phyloP scores from a whole-genome alignment of 1,284 basidiomycete genomes.

The Grifola frondosa region DNA sequence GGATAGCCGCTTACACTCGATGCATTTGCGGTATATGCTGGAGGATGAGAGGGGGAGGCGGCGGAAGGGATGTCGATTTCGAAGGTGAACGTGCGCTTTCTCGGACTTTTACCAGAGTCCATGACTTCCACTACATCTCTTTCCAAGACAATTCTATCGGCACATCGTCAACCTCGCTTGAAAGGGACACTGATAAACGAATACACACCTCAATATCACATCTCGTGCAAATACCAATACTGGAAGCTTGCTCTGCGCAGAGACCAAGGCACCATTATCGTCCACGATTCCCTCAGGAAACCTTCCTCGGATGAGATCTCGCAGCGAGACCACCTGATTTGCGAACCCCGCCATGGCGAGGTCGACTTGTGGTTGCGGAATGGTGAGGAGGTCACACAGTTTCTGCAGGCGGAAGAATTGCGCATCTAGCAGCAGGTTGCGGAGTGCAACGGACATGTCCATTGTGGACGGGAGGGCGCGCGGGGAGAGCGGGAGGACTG shows the following conservation, averaged over 20 bases:
- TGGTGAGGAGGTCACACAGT: neutral
- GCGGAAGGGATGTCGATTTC: no score
- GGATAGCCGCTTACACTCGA: no score
- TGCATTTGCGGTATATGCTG: no score
- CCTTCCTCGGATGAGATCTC: neutral
- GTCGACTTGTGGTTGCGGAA: neutral
- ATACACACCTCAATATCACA: no score
- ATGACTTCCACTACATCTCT: no score
- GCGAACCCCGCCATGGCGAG: slow-evolving; percentile 1
- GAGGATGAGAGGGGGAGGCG: no score
- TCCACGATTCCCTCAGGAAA: neutral
- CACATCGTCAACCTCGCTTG: no score
- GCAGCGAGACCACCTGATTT: neutral
- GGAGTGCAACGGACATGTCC: neutral
- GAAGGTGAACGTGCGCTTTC: no score
- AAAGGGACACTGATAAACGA: no score
- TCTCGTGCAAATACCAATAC: neutral
- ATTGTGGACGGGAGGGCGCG: neutral
- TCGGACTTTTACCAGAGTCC: no score
- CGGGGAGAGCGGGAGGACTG: slow-evolving; percentile 1
- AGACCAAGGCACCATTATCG: neutral
- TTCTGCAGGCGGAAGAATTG: slow-evolving; percentile 1
- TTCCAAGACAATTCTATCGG: no score
- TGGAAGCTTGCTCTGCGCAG: neutral
- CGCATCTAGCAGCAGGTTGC: slow-evolving; percentile 3